A percentile compares a stretch with the other conserved stretches of the same genome.
Conservation (phyloP, 1,284 basidiomycete genomes). For the Rhodotorula sp. region DNA sequence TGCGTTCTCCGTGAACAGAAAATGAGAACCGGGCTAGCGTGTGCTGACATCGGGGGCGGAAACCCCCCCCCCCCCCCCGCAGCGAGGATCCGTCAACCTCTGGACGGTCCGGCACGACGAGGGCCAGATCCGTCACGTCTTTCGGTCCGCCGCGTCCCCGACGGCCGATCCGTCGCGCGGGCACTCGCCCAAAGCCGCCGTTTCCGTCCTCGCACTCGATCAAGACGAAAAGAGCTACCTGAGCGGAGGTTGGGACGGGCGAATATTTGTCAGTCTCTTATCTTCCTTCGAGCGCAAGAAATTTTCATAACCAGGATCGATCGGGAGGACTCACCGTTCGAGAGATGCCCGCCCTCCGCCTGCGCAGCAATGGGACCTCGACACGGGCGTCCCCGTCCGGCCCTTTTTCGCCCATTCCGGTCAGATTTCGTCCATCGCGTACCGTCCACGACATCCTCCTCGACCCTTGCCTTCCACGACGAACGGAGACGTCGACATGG, state of each 20-base stretch:
- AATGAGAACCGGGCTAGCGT: neutral
- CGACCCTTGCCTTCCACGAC: constrained; percentile 45
- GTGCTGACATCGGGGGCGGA: neutral
- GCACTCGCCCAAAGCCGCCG: constrained; percentile 63
- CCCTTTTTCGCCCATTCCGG: constrained; percentile 79
- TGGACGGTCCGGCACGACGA: constrained; percentile 90
- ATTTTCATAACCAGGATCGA: too few relatives aligned
- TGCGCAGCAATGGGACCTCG: constrained; percentile 91
- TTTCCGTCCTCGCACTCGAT: constrained; percentile 79
- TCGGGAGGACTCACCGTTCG: neutral
- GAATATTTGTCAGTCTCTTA: constrained; percentile 65
- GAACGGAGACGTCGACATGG: constrained; percentile 35
- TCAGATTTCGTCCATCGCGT: constrained; percentile 77
- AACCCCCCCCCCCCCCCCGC: neutral
- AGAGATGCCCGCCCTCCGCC: constrained; percentile 1
- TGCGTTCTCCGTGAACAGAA: constrained; percentile 51
- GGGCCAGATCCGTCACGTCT: constrained; percentile 70
- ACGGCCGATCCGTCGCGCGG: constrained; percentile 16
- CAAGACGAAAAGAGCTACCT: constrained; percentile 79
- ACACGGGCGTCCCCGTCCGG: constrained; percentile 78
- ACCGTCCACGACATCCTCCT: constrained; percentile 60
- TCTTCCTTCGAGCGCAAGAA: neutral
- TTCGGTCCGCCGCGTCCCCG: constrained; percentile 49
- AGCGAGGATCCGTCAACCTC: constrained; percentile 84
- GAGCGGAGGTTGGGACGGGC: constrained; percentile 92